Conservation (phyloP, 768 basidiomycete genomes). For the Lactarius tabidus region DNA sequence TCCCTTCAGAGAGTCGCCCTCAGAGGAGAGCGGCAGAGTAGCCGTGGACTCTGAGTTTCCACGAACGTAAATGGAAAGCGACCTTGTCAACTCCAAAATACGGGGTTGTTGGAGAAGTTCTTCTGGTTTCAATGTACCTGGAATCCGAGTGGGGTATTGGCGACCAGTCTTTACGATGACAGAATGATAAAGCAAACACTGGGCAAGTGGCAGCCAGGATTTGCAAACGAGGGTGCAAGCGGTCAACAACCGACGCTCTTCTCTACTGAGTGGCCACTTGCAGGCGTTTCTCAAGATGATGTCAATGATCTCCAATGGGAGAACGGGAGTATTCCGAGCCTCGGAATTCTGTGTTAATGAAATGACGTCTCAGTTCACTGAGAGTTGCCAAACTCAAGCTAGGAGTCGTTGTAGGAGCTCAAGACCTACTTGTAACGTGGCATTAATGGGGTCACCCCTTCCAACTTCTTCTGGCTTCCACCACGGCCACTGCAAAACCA, state of each 20-base stretch:
- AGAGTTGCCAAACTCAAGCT: background rate
- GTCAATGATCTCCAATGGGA: conserved; percentile 8
- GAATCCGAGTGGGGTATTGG: too few relatives aligned
- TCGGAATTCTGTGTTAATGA: background rate
- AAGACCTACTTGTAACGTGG: background rate
- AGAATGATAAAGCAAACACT: conserved; percentile 5
- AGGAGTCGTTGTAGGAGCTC: background rate
- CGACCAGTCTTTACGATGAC: too few relatives aligned
- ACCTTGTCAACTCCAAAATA: too few relatives aligned
- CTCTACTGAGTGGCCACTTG: background rate
- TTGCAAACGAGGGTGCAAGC: conserved; percentile 17
- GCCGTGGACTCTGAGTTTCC: too few relatives aligned
- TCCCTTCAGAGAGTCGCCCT: too few relatives aligned
- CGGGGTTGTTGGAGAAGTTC: too few relatives aligned
- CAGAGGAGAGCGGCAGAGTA: too few relatives aligned
- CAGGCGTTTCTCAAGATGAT: conserved; percentile 9
- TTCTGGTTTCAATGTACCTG: too few relatives aligned
- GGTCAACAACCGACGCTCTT: background rate
- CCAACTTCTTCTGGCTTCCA: background rate
- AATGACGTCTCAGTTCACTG: background rate
- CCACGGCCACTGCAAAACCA: conserved; percentile 5
- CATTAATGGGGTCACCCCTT: background rate
- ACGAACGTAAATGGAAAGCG: too few relatives aligned
- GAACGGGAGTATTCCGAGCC: conserved; percentile 1
- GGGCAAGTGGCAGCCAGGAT: conserved; percentile 12